Base-by-base conservation (phyloP, 23 red algal species). In the Gracilaria domingensis region DNA sequence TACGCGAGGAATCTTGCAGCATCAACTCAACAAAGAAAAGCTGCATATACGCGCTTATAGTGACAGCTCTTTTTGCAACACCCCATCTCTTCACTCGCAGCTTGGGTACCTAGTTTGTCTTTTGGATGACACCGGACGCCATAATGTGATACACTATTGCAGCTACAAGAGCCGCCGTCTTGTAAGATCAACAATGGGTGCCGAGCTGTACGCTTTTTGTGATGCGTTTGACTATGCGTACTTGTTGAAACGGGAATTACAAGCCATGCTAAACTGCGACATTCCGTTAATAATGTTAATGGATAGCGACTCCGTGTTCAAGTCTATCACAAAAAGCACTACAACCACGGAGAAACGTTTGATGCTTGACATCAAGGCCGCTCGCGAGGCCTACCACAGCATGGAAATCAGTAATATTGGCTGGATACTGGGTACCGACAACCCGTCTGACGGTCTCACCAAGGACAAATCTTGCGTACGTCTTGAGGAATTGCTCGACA, bases 1-100 rank as follows among this genome's bases (percentile, higher is more conserved):
- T 9, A 40, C 20, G 8, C 0, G 58, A 44, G 24, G 79, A 17
- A 48, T 56, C 13, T 26, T 57, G 0, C 39, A 83, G 23, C 7
- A 62, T 30, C 44, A 8, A 4, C 73, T 81, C 3, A 30, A 81
- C 4, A 38, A 66, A 16, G 20, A 80, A n/a, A 65, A 44, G 35
- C 26, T 89, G 18, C 71, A 80, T 58, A 79, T 89, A 21, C 70
- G 71, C 21, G 85, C 54, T 11, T 89, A 80, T 51, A 37, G 56
- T 8, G 82, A 86, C 6, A 61, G 56, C 21, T 67, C 82, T 5
- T 72, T 86, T 35, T 17, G n/a, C 14, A 79, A 40, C 67, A 79
- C 77, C 61, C 51, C 36, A 20, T 38, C 51, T 54, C 36, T 16
- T 0, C 49, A 34, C 36, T 89, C 85, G 7, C 69, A 89, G n/a